Evolutionary conservation across 805 yeast species (phyloP).

Genomic region (Zygoascus biomembranicola): DNA sequence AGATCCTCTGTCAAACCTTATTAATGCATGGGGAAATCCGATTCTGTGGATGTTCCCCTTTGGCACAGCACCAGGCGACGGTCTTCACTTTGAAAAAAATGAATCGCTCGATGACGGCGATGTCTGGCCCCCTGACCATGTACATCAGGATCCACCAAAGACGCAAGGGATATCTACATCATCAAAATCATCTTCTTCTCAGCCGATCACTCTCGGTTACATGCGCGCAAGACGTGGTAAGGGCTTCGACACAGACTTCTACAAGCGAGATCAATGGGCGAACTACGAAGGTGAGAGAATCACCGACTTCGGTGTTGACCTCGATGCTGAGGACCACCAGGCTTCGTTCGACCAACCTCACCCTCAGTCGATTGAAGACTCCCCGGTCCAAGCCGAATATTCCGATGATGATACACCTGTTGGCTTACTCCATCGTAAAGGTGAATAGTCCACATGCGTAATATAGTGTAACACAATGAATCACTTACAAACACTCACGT

Average conservation of each 20-base stretch:
- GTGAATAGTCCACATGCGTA: neutral
- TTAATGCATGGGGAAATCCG: constrained; percentile 49
- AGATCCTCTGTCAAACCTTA: constrained; percentile 48
- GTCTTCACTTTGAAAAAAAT: constrained; percentile 47
- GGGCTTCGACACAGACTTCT: constrained; percentile 22
- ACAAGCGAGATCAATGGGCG: constrained; percentile 47
- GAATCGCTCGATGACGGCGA: constrained; percentile 41
- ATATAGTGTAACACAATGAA: neutral
- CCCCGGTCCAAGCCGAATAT: neutral
- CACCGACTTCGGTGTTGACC: constrained; percentile 82
- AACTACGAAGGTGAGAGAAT: constrained; percentile 79
- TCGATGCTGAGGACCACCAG: constrained; percentile 9
- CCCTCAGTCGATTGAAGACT: neutral
- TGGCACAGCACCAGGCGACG: constrained; percentile 54
- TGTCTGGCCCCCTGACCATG: constrained; percentile 95
- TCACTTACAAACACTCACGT: neutral
- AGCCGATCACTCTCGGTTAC: constrained; percentile 12
- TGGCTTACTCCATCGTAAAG: neutral
- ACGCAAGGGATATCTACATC: constrained; percentile 6
- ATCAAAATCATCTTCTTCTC: constrained; percentile 1
- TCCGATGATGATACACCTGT: neutral
- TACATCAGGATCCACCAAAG: constrained; percentile 32
- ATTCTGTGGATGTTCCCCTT: constrained; percentile 63
- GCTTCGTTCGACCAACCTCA: neutral
- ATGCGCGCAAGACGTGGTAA: constrained; percentile 2